Base-by-base conservation (phyloP, 495 filamentous ascomycete genomes). In the Glutinoglossum americanum region DNA sequence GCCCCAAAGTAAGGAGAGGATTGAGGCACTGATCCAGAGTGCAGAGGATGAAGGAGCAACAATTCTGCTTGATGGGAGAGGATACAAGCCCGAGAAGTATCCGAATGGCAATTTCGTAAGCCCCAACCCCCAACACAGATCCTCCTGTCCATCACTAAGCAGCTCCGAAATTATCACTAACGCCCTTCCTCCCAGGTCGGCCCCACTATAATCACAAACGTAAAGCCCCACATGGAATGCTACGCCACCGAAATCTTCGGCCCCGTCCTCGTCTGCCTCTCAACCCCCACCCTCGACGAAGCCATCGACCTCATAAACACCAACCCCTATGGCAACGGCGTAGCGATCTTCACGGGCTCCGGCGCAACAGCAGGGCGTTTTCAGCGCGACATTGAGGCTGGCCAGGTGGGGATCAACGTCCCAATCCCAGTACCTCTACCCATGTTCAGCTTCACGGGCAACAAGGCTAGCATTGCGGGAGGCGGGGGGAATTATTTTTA, bases 241-340 rank as follows among this genome's bases (percentile, higher is more conserved):
- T 99, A 99, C 76, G 80, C 71, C 56, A 85, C 96, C 67, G 92
- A 99, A 68, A 95, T 99, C 70, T 99, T 99, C 66, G 92, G 92
- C 3, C 92, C 92, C 1, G 92, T 99, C 30, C 76, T 94, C 39
- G 84, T 94, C 39, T 89, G 84, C 71, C 68, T 92, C 15, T 85
- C 89, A 63, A 82, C 84, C 15, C 80, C 83, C 53, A 90, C 85
- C 1, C 75, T 96, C 10, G 87, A 95, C 61, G 87, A 89, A 39
- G 80, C 80, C 59, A 79, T 82, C 59, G 69, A 72, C 37, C 67
- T 79, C 19, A 82, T 83, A 68, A 84, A 84, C 66, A 71, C 69
- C 57, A 84, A 84, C 64, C 77, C 81, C 61, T 84, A 84, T 68
- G 81, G 81, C 62, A 84, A 84, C 67, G 81, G 81, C 57, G 77